A percentile compares a stretch with the other conserved stretches of the same genome.
phyloP scores from a whole-genome alignment of 2,329 filamentous ascomycete genomes.

The Fusarium oxysporum region DNA sequence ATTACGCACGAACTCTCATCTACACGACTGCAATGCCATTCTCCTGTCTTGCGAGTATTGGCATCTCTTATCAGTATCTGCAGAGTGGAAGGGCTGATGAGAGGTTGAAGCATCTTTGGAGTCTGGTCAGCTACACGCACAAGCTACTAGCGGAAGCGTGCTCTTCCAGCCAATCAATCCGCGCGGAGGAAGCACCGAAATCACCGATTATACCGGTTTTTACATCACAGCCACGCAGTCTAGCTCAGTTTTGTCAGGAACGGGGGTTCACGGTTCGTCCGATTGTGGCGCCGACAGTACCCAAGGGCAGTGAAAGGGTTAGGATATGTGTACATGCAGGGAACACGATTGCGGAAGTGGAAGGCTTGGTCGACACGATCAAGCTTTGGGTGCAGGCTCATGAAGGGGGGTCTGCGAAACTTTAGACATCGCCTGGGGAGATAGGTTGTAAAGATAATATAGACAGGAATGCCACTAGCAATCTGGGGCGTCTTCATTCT shows the following conservation, averaged over 20 bases:
- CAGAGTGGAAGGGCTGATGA: conserved; percentile 59
- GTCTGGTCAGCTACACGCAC: conserved; percentile 55
- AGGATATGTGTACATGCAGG: conserved; percentile 76
- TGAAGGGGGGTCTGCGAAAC: neutral
- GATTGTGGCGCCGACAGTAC: conserved; percentile 77
- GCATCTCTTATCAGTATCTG: conserved; percentile 69
- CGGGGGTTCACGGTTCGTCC: conserved; percentile 70
- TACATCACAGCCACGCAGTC: conserved; percentile 65
- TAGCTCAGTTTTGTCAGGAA: conserved; percentile 71
- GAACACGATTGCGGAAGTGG: conserved; percentile 69
- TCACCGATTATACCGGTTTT: conserved; percentile 75
- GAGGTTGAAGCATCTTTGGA: conserved; percentile 49
- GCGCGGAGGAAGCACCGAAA: conserved; percentile 54
- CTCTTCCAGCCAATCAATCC: conserved; percentile 34
- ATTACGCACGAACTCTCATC: conserved; percentile 80
- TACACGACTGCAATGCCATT: conserved; percentile 78
- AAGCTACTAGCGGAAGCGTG: conserved; percentile 57
- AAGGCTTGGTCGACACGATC: conserved; percentile 62
- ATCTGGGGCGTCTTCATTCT: neutral
- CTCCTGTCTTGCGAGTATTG: conserved; percentile 69
- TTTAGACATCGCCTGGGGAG: neutral
- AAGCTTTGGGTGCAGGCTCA: conserved; percentile 55
- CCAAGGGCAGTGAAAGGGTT: conserved; percentile 70
- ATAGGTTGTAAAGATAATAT: neutral
- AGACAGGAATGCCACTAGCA: neutral